Conservation (phyloP, 2,329 filamentous ascomycete species). For the Lasiodiplodia sp. region DNA sequence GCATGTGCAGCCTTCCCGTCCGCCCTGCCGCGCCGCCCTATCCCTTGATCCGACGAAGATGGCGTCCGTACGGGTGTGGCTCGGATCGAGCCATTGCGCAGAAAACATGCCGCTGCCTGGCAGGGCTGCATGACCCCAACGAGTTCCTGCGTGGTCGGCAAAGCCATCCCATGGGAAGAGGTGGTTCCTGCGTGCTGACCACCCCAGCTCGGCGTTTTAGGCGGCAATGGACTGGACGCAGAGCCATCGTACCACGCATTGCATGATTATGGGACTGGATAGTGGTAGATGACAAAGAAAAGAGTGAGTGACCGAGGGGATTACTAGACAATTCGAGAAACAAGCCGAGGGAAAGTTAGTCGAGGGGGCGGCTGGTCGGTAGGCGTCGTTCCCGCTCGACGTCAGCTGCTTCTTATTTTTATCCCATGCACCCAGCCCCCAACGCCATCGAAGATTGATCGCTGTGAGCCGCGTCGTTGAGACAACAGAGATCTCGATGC, state of each 20-base stretch:
- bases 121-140: slow-evolving; percentile 24
- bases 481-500: slow-evolving; percentile 22
- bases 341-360: not conserved
- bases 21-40: not conserved
- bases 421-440: not conserved
- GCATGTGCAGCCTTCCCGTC: slow-evolving; percentile 21
- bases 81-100: slow-evolving; percentile 20
- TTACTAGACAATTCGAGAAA: not conserved
- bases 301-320: not conserved
- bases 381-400: slow-evolving; percentile 9
- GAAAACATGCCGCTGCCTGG: slow-evolving; percentile 12
- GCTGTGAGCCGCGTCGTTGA: not conserved
- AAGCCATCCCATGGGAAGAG: slow-evolving; percentile 10
- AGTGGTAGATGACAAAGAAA: not conserved
- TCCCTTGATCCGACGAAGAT: slow-evolving; percentile 4
- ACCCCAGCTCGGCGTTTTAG: not conserved
- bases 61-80: slow-evolving; percentile 8
- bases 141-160: slow-evolving; percentile 18
- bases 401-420: slow-evolving; percentile 23
- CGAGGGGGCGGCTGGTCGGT: slow-evolving; percentile 8
- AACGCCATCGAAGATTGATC: slow-evolving; percentile 14
- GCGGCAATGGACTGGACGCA: not conserved
- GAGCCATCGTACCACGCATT: slow-evolving; percentile 6
- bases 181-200: slow-evolving; percentile 20
- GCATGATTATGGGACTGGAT: not conserved